Base-by-base conservation (phyloP, 2,329 filamentous ascomycete species). In the Tympanopsis confertula region DNA sequence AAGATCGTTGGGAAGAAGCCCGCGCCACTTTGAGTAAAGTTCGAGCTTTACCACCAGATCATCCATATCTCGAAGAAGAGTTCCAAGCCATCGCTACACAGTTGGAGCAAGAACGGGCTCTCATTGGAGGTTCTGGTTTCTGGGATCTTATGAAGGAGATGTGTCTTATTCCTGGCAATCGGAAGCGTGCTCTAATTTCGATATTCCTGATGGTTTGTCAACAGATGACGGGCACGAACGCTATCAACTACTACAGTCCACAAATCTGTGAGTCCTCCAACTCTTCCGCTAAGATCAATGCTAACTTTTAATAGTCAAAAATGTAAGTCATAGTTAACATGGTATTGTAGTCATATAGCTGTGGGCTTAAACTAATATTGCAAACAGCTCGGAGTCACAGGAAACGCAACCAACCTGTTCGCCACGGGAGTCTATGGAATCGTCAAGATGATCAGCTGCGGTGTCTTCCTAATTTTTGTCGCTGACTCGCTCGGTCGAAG, bases 201-300 rank as follows among this genome's bases (percentile, higher is more conserved):
- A 70, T 85, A 64, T 78, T 55, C 13, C 57, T 67, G 24, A 73
- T 68, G 78, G 60, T 82, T 28, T 83, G 76, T 53, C 80, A 86
- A 53, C 79, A 84, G 52, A 80, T 84, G 72, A 84, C 79, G 0
- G 78, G 78, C 52, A 56, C 53, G 12, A 61, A 48, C 18, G 41
- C 24, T 10, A 28, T 28, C 61, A n/a, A 61, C 61, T 10, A 63
- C 55, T 3, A 66, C 68, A 12, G 60, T 57, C 5, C 59, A 59
- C 39, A 72, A 71, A 2, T 69, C 45, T 26, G 68, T 69, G n/a
- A 68, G 44, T 46, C 65, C 61, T 5, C 64, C 63, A 5, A 63
- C 63, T 18, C 65, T 56, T 38, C 61, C 56, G 39, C 61, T 62
- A 10, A 68, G 52, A 19, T 67, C 55, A 22, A 67, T 54, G n/a